phyloP scores from a whole-genome alignment of 2,329 filamentous ascomycete genomes.

The Bipolaris cookei region DNA sequence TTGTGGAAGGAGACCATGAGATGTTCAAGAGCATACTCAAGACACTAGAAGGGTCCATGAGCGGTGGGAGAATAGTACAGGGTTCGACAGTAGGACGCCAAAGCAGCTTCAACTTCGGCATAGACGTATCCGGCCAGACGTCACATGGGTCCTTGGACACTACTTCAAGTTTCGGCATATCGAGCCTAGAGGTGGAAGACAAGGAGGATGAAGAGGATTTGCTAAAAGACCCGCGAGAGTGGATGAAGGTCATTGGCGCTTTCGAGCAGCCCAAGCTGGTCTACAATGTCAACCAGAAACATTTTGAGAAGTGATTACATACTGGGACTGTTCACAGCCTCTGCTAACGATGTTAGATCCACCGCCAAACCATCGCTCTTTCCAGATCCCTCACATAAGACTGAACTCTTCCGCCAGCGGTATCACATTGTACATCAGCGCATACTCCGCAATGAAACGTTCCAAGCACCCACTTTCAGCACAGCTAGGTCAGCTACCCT shows the following conservation, averaged over 20 bases:
- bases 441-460: constrained; percentile 88
- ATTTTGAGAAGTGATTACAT: constrained; percentile 75
- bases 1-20: constrained; percentile 79
- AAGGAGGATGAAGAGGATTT: constrained; percentile 65
- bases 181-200: constrained; percentile 58
- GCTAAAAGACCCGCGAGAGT: constrained; percentile 73
- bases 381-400: constrained; percentile 81
- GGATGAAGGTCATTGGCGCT: constrained; percentile 82
- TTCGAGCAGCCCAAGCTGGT: constrained; percentile 82
- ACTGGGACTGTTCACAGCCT: accelerated
- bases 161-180: constrained; percentile 68
- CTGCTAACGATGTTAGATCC: constrained; percentile 41
- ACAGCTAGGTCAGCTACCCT: constrained; percentile 59
- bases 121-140: constrained; percentile 34
- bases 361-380: constrained; percentile 58
- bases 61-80: constrained; percentile 73
- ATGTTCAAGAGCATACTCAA: constrained; percentile 80
- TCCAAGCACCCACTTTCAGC: constrained; percentile 80
- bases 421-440: constrained; percentile 94
- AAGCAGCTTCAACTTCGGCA: constrained; percentile 68
- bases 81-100: constrained; percentile 65
- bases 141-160: constrained; percentile 58
- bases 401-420: constrained; percentile 82
- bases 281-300: constrained; percentile 82
- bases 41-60: constrained; percentile 85